Percentiles rank a stretch among this genome's conserved stretches.
phyloP scores from a whole-genome alignment of 2,329 filamentous ascomycete genomes.

The Purpureocillium takamizusanense region DNA sequence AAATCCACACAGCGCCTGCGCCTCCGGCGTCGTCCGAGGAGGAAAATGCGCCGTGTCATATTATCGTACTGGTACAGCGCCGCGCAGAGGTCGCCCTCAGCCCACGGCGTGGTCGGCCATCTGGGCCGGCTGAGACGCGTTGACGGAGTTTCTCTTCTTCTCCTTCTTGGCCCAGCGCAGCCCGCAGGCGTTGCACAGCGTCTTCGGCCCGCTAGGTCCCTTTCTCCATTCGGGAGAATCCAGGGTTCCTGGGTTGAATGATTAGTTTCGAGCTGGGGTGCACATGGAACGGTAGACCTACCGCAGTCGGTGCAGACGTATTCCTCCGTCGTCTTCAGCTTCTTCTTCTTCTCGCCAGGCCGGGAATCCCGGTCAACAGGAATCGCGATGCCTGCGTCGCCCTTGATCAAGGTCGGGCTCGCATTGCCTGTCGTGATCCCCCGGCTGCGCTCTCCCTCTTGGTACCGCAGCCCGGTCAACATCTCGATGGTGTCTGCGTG shows the following conservation, averaged over 20 bases:
- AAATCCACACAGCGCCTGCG: no score
- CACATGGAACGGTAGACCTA: constrained; percentile 21
- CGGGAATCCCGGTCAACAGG: constrained; percentile 68
- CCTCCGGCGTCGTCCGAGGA: no score
- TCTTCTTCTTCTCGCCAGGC: constrained; percentile 74
- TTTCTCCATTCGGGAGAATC: constrained; percentile 96
- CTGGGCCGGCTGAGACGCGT: constrained; percentile 8
- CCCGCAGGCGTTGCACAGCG: constrained; percentile 90
- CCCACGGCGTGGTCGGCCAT: constrained; percentile 15
- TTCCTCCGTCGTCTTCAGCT: constrained; percentile 74
- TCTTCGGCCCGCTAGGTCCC: constrained; percentile 86
- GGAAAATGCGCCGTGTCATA: no score
- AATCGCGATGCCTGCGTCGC: constrained; percentile 80
- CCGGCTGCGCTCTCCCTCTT: constrained; percentile 78
- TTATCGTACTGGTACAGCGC: no score
- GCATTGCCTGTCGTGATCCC: constrained; percentile 82
- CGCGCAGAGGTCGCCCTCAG: neutral
- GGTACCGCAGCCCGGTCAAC: constrained; percentile 79
- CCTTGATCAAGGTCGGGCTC: constrained; percentile 72
- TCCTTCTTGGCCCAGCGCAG: constrained; percentile 70
- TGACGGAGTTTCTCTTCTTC: constrained; percentile 49
- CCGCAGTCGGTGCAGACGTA: constrained; percentile 96
- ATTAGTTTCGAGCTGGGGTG: constrained; percentile 2
- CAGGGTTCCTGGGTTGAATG: constrained; percentile 49
- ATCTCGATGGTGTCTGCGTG: constrained; percentile 88